Evolutionary conservation across 768 basidiomycete genomes (phyloP).

Genomic region (Plicaturopsis crispa): DNA sequence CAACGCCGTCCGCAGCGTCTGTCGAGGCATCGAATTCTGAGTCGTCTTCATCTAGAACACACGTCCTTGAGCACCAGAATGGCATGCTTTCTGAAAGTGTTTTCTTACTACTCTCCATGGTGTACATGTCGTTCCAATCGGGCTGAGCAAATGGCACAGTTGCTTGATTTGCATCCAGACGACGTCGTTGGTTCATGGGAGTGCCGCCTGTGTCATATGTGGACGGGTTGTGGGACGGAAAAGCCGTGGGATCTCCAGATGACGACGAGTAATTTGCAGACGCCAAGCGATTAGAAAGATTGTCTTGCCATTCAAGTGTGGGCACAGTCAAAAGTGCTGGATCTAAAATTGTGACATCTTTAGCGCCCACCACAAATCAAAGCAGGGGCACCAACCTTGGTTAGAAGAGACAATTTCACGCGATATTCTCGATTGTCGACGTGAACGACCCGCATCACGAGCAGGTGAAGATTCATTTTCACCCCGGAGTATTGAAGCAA

Average conservation of each 20-base stretch:
- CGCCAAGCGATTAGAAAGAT: constrained; percentile 48
- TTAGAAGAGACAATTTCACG: constrained; percentile 75
- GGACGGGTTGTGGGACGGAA: constrained; percentile 10
- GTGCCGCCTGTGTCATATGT: constrained; percentile 21
- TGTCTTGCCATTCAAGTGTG: constrained; percentile 75
- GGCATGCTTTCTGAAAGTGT: no score
- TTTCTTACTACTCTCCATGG: constrained; percentile 44
- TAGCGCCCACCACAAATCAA: constrained; percentile 2
- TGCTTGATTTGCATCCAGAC: constrained; percentile 28
- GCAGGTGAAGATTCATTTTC: constrained; percentile 37
- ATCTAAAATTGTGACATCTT: constrained; percentile 28
- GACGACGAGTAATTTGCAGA: constrained; percentile 16
- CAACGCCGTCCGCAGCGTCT: constrained; percentile 50
- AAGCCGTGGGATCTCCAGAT: constrained; percentile 6
- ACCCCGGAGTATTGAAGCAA: constrained; percentile 63
- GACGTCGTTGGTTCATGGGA: constrained; percentile 38
- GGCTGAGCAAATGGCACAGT: no score
- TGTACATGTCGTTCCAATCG: constrained; percentile 59
- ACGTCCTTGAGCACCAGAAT: constrained; percentile 7
- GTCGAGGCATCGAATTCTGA: constrained; percentile 22
- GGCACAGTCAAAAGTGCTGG: constrained; percentile 55
- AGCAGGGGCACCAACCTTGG: constrained; percentile 33
- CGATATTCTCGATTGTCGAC: constrained; percentile 69
- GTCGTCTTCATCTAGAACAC: background rate
- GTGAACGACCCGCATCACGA: constrained; percentile 52